Evolutionary conservation across 2,329 filamentous ascomycete genomes (phyloP).

Genomic region (Cladosporium cucumerinum): DNA sequence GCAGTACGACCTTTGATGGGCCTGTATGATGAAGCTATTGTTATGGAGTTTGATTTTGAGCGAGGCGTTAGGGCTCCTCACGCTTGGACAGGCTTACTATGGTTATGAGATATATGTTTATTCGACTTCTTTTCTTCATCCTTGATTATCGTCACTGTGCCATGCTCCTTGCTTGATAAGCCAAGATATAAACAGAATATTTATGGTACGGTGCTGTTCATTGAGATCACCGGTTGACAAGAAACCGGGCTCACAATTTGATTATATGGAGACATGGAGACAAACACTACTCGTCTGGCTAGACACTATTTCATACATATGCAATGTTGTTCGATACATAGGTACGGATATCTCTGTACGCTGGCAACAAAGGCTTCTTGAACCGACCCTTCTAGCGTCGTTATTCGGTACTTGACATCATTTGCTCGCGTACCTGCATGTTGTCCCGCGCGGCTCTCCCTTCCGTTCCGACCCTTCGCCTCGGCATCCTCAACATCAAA

Average conservation of each 20-base stretch:
- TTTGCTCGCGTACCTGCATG: not conserved
- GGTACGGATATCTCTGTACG: too few species aligned
- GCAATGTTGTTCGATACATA: too few species aligned
- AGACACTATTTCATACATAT: too few species aligned
- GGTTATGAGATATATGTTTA: not conserved
- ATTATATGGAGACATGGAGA: too few species aligned
- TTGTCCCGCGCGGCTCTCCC: not conserved
- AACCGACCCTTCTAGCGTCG: not conserved
- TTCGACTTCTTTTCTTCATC: not conserved
- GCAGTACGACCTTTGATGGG: not conserved
- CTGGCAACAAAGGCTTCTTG: not conserved
- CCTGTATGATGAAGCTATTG: not conserved
- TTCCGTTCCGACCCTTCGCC: not conserved
- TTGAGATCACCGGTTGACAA: too few species aligned
- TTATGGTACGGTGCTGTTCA: too few species aligned
- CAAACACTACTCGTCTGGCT: too few species aligned
- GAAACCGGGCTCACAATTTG: too few species aligned
- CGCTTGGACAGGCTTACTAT: not conserved
- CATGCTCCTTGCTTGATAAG: not conserved
- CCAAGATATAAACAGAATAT: too few species aligned
- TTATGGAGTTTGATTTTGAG: not conserved
- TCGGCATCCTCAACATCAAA: not conserved
- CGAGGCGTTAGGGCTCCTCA: slow-evolving; percentile 2
- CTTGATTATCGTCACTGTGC: not conserved
- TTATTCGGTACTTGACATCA: not conserved